A percentile compares a stretch with the other conserved stretches of the same genome.
Evolutionary conservation across 148 eudicot genomes (phyloP).

Genomic region (Camellia granthamiana): DNA sequence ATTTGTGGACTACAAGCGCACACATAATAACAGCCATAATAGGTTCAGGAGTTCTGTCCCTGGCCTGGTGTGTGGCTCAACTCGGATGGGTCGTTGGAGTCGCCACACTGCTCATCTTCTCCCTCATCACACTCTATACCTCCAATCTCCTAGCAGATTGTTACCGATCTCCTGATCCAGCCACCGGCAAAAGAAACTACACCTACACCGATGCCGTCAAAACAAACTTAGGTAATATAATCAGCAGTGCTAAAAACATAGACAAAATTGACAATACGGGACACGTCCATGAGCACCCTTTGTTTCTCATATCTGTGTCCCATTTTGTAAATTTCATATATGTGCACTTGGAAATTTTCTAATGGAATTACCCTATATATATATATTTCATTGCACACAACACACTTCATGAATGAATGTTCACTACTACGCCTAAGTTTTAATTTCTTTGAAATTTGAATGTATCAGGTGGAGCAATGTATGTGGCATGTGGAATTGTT

Average conservation of each 20-base stretch:
- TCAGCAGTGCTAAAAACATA: too few relatives aligned
- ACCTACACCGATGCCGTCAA: conserved; percentile 59
- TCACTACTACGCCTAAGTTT: background rate
- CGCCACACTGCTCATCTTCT: conserved; percentile 38
- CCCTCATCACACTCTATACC: conserved; percentile 51
- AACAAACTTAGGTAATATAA: conserved; percentile 43
- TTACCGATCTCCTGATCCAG: conserved; percentile 39
- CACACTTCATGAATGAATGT: background rate
- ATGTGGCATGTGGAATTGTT: conserved; percentile 50
- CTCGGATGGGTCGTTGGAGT: conserved; percentile 72
- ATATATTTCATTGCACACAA: background rate
- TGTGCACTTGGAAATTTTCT: too few relatives aligned
- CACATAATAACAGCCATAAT: conserved; percentile 74
- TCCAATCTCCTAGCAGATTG: conserved; percentile 64
- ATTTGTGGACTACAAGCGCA: conserved; percentile 59
- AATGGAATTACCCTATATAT: background rate
- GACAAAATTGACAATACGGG: too few relatives aligned
- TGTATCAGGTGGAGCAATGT: conserved; percentile 38
- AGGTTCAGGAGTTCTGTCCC: conserved; percentile 69
- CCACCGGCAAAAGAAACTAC: conserved; percentile 55
- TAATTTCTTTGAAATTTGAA: background rate
- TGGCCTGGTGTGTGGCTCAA: conserved; percentile 75
- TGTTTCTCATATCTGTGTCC: too few relatives aligned
- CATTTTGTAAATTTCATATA: too few relatives aligned
- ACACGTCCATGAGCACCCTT: too few relatives aligned